phyloP scores from a whole-genome alignment of 1,284 basidiomycete genomes.

The Sporisorium scitamineum region DNA sequence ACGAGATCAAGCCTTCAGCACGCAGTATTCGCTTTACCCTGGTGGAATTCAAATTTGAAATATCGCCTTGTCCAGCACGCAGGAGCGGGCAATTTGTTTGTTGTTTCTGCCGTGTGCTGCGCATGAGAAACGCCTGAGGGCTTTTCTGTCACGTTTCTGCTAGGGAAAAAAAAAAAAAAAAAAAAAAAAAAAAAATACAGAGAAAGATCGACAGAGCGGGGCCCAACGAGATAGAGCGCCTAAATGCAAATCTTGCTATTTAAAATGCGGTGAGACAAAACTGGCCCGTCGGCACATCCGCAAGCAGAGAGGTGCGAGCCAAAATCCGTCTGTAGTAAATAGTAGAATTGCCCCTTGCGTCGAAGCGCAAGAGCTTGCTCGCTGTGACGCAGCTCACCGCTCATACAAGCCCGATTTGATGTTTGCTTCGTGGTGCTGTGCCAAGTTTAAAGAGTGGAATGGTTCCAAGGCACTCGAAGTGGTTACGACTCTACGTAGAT shows the following conservation, averaged over 20 bases:
- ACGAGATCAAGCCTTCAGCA: background rate
- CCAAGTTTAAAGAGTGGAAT: no score
- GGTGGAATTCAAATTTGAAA: background rate
- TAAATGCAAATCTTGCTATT: background rate
- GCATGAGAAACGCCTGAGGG: constrained; percentile 5
- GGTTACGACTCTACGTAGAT: background rate
- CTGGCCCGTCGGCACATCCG: background rate
- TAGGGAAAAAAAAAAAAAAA: background rate
- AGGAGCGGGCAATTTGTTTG: no score
- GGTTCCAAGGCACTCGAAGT: background rate
- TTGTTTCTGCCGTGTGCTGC: background rate
- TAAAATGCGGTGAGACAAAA: background rate
- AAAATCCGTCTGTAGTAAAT: background rate
- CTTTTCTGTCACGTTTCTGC: constrained; percentile 4
- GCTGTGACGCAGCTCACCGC: no score
- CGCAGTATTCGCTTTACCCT: background rate
- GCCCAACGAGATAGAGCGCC: no score
- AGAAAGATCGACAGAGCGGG: background rate
- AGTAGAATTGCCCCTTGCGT: no score
- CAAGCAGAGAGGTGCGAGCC: background rate
- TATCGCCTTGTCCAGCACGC: background rate
- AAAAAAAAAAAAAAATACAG: no score
- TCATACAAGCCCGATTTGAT: no score
- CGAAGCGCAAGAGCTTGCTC: no score
- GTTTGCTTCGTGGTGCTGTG: no score